Base-by-base conservation (phyloP, 2,329 filamentous ascomycete genomes). In the Aureobasidium sp. region DNA sequence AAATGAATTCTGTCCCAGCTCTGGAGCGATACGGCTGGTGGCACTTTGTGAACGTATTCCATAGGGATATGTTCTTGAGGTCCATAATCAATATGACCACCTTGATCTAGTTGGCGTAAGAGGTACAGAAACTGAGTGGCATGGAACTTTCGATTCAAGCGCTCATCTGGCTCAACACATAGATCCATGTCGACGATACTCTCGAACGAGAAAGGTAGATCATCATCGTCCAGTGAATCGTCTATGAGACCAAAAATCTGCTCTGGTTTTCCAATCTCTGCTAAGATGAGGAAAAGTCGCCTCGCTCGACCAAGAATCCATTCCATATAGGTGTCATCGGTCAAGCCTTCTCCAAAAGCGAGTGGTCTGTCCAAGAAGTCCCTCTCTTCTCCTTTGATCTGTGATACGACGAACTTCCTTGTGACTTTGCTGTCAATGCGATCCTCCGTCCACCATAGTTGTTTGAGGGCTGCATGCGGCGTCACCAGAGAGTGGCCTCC, bases 241-340 rank as follows among this genome's bases (percentile, higher is more conserved):
- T 91, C 88, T 62, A 91, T 84, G 58, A 89, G 79, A 45, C 83
- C 83, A 68, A 91, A 91, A 63, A 91, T 90, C 70, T 88, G 86
- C 67, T 89, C 86, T 0, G 88, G 83, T 11, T 88, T 79, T 36
- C 85, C 86, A 29, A 90, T 76, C 67, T 91, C 87, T 59, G 85
- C 79, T 30, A 91, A 77, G 42, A 90, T 85, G 50, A 92, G 77
- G 68, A 91, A 91, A 42, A 91, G 78, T 50, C 85, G 81, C 68
- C 85, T 86, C 7, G 86, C 86, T 67, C 86, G 86, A 61, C 83
- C 77, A 50, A 88, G 76, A 62, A 91, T 90, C 86, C 88, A 90
- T 70, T 91, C 87, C 78, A 88, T 86, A 71, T 91, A 91, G 1
- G 87, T 90, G 65, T 86, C 83, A 71, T 90, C 85, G 10, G 62